These are phyloP conservation scores for Cordyceps cicadae DNA, from an alignment of 2,329 filamentous ascomycete species.

Conservation along the genomic window DNA sequence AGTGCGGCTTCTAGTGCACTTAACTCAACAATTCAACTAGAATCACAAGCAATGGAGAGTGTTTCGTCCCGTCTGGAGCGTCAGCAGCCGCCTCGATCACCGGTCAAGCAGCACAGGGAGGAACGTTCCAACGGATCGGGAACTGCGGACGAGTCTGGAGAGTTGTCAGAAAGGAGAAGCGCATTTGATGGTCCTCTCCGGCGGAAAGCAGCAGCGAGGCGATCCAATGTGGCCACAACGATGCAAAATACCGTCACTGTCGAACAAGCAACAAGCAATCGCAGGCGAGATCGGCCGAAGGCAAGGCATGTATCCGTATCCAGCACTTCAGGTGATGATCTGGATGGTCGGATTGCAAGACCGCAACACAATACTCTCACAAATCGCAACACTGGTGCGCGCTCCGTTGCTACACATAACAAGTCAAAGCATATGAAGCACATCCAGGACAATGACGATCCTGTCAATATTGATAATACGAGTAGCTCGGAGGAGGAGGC, in stretches of 20 bases:
- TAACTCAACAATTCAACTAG: conserved; percentile 23
- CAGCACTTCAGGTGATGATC: conserved; percentile 20
- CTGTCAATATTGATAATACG: conserved; percentile 36
- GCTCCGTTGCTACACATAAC: background rate
- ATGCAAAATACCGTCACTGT: conserved; percentile 12
- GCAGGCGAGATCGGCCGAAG: conserved; percentile 15
- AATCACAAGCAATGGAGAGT: background rate
- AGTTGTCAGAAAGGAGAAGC: conserved; percentile 3
- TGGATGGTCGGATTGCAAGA: background rate
- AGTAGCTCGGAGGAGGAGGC: conserved; percentile 38
- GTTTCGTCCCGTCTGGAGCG: background rate
- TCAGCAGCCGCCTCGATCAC: background rate
- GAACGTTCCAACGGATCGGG: conserved; percentile 14
- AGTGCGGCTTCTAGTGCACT: conserved; percentile 50
- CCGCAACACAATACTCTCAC: conserved; percentile 5
- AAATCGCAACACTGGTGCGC: background rate
- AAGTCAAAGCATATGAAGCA: conserved; percentile 17
- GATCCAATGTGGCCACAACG: conserved; percentile 10
- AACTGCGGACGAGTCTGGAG: conserved; percentile 16
- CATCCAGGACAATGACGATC: conserved; percentile 25
- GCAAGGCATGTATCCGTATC: background rate
- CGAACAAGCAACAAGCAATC: conserved; percentile 15
- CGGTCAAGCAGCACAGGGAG: conserved; percentile 7
- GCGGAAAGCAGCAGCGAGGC: conserved; percentile 15
- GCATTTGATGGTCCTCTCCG: conserved; percentile 5